phyloP scores from a whole-genome alignment of 139 green algal genomes.

The Pseudopediastrum boryanum region DNA sequence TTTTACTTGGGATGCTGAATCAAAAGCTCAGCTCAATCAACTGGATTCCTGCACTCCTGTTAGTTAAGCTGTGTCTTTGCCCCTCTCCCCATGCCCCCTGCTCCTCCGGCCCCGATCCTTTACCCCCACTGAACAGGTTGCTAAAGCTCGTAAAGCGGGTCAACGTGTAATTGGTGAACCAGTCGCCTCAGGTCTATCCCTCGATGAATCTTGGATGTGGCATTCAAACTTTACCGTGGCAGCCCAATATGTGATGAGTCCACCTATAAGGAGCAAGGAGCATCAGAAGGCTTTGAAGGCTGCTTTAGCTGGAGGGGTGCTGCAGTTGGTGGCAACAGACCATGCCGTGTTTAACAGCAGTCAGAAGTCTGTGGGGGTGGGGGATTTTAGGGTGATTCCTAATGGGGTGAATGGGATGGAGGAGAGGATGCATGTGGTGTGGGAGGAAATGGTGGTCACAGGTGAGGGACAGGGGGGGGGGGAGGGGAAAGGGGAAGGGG shows the following conservation, averaged over 20 bases:
- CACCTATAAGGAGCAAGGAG: conserved; percentile 77
- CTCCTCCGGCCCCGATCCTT: no score
- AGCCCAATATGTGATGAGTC: conserved; percentile 91
- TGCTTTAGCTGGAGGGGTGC: conserved; percentile 43
- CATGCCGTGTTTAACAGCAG: conserved; percentile 92
- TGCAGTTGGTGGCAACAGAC: conserved; percentile 84
- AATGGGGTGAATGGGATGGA: conserved; percentile 98
- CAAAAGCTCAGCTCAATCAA: neutral
- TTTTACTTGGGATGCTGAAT: neutral
- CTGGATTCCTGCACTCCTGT: no score
- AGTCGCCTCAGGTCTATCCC: conserved; percentile 75
- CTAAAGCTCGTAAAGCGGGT: conserved; percentile 53
- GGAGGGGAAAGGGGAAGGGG: no score
- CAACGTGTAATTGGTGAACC: conserved; percentile 84
- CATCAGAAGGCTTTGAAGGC: conserved; percentile 59
- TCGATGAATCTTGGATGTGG: conserved; percentile 81
- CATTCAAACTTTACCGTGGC: conserved; percentile 80
- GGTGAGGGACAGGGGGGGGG: no score
- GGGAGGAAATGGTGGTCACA: conserved; percentile 84
- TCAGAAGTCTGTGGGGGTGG: conserved; percentile 83
- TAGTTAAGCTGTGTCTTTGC: no score
- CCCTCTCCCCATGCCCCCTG: no score
- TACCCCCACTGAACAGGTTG: conserved; percentile 52
- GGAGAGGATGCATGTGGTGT: conserved; percentile 92
- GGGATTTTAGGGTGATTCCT: conserved; percentile 93